Base-by-base conservation (phyloP, 352 stramenopile species). In the Pythium rhizo-oryzae region DNA sequence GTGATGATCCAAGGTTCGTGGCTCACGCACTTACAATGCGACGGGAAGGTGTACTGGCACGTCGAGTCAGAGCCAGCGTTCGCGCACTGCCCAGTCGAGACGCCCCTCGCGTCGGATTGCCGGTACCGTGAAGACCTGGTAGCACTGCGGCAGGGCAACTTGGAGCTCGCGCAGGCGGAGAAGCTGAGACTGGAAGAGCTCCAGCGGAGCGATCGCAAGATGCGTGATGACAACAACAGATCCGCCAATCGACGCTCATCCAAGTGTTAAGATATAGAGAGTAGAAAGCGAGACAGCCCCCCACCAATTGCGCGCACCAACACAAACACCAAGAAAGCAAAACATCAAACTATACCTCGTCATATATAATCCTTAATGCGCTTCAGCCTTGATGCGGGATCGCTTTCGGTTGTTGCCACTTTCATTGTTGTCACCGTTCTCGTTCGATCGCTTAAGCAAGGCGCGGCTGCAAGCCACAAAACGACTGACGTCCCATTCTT, bases 11-110 rank as follows among this genome's bases (percentile, higher is more conserved):
- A 63, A 25, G 85, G 85, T 21, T 91, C 83, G 56, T 93, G 85
- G 85, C 71, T 91, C 47, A 85, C 80, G 9, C 82, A 91, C 30
- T 65, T 93, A 16, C 77, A 90, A 60, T 89, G 85, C 52, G 82
- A 93, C 69, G 77, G 74, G 52, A 88, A 89, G 60, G 81, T 84
- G 67, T 91, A 90, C 59, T 94, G 85, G 85, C 78, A 92, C 39
- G 73, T 92, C 23, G 81, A 90, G 35, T 85, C 82, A 0, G 84
- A 90, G 62, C 84, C 85, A 18, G 79, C 77, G 11, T 90, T 85
- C 50, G 71, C 82, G 39, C 82, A 89, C 64, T 70, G 44, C 16
- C 79, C 82, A 0, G 75, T 91, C 9, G 59, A 67, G 21, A 50
- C 70, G 4, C 62, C 84, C 19, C 67, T 92, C 24, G 76, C 76